These are phyloP conservation scores for Mycena albidolilacea DNA, from an alignment of 768 basidiomycete genomes.

Conservation along the genomic window DNA sequence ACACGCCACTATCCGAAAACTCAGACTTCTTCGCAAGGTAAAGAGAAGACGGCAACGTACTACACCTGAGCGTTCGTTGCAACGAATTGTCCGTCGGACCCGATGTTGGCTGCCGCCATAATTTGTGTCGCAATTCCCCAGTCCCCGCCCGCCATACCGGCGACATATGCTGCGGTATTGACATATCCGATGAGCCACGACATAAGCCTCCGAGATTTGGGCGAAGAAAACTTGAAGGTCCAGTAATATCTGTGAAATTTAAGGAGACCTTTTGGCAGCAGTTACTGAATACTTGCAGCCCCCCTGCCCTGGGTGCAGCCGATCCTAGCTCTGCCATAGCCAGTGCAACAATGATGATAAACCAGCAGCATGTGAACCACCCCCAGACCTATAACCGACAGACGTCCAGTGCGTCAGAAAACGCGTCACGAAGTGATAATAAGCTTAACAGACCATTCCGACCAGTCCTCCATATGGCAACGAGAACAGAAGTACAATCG, in stretches of 20 bases:
- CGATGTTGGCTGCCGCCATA: conserved; percentile 60
- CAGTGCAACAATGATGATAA: conserved; percentile 64
- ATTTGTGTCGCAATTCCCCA: conserved; percentile 69
- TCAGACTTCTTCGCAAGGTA: not conserved
- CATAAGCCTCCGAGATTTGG: conserved; percentile 67
- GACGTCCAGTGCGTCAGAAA: conserved; percentile 20
- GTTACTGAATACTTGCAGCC: conserved; percentile 38
- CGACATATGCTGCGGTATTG: conserved; percentile 66
- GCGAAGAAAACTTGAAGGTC: conserved; percentile 68
- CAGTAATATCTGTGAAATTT: conserved; percentile 56
- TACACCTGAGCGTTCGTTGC: conserved; percentile 48
- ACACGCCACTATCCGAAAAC: conserved; percentile 68
- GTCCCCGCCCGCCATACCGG: conserved; percentile 58
- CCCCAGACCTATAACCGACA: conserved; percentile 32
- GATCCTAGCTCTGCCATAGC: conserved; percentile 68
- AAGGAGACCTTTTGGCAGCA: not conserved
- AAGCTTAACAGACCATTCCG: conserved; percentile 57
- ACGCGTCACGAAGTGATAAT: not conserved
- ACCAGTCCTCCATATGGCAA: conserved; percentile 64
- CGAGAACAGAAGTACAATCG: conserved; percentile 52
- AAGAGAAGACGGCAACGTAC: conserved; percentile 39
- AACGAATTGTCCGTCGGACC: conserved; percentile 54
- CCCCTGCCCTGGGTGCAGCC: conserved; percentile 68
- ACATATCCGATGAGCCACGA: conserved; percentile 77
- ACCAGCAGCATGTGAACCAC: conserved; percentile 63